phyloP scores from a whole-genome alignment of 2,329 filamentous ascomycete genomes.

The Colletotrichum agaves region DNA sequence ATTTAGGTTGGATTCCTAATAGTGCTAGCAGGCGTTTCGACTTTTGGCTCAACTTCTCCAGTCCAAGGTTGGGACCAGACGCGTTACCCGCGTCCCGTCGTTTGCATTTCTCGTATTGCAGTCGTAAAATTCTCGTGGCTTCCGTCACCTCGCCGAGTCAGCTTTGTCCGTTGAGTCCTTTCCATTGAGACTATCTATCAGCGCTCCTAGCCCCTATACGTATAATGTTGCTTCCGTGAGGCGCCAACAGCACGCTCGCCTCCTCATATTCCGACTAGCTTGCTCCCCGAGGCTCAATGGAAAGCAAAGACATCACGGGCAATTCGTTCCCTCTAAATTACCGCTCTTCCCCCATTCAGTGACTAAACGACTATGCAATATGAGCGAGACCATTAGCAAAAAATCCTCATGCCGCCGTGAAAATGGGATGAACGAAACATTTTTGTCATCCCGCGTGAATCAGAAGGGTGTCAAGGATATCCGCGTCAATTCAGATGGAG shows the following conservation, averaged over 20 bases:
- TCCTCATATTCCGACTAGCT: neutral
- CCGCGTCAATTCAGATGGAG: conserved; percentile 30
- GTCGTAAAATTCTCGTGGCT: too few species aligned
- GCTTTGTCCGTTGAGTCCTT: conserved; percentile 24
- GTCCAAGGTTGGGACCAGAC: neutral
- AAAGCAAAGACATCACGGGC: conserved; percentile 21
- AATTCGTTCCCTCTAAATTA: conserved; percentile 36
- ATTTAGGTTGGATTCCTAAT: too few species aligned
- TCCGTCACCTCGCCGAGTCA: too few species aligned
- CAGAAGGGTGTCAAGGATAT: conserved; percentile 36
- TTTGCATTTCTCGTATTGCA: neutral
- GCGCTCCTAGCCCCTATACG: conserved; percentile 24
- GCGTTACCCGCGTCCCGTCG: conserved; percentile 2
- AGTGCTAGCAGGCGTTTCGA: too few species aligned
- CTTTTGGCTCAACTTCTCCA: too few species aligned
- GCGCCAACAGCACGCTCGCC: conserved; percentile 8
- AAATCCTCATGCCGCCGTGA: conserved; percentile 28
- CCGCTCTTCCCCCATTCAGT: conserved; percentile 22
- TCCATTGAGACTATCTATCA: conserved; percentile 37
- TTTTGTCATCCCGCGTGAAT: conserved; percentile 29
- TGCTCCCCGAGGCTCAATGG: conserved; percentile 10
- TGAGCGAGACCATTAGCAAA: conserved; percentile 37
- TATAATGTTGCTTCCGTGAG: conserved; percentile 19
- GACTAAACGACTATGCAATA: conserved; percentile 37
- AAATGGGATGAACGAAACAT: conserved; percentile 35